Conservation (phyloP, 768 basidiomycete genomes). For the Boletellus emodensis region DNA sequence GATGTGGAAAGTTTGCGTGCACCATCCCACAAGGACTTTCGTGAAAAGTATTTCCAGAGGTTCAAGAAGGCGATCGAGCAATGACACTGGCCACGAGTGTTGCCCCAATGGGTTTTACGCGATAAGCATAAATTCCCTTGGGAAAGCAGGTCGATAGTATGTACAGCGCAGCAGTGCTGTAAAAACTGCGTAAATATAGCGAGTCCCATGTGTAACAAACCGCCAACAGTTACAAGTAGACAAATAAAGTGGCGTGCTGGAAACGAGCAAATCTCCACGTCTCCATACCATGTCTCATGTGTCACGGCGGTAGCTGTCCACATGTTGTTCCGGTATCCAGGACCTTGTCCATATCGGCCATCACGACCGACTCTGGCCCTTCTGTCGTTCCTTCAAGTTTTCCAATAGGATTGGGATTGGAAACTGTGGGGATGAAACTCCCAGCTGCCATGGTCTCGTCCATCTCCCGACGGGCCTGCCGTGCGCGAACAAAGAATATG, state of each 20-base stretch:
- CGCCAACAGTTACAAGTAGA: too few species aligned
- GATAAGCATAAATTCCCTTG: too few species aligned
- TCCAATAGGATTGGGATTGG: neutral
- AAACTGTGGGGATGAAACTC: neutral
- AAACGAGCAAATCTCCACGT: neutral
- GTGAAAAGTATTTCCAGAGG: conserved; percentile 82
- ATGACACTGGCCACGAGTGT: neutral
- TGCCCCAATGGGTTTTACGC: too few species aligned
- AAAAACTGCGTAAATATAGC: too few species aligned
- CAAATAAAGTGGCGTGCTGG: too few species aligned
- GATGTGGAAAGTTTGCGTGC: conserved; percentile 35
- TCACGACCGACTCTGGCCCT: neutral
- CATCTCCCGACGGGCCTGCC: conserved; percentile 56
- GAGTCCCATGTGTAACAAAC: neutral
- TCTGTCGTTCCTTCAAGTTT: neutral
- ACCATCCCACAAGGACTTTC: conserved; percentile 88
- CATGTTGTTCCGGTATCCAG: neutral
- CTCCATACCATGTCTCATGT: neutral
- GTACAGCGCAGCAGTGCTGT: too few species aligned
- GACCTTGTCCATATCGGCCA: neutral
- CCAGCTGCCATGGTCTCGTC: conserved; percentile 50
- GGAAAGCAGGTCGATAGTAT: too few species aligned
- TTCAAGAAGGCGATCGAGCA: conserved; percentile 48
- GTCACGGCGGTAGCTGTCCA: neutral
- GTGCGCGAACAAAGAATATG: conserved; percentile 54